Evolutionary conservation across 441 rosid genomes (phyloP).

Genomic region (Macaranga tanarius): DNA sequence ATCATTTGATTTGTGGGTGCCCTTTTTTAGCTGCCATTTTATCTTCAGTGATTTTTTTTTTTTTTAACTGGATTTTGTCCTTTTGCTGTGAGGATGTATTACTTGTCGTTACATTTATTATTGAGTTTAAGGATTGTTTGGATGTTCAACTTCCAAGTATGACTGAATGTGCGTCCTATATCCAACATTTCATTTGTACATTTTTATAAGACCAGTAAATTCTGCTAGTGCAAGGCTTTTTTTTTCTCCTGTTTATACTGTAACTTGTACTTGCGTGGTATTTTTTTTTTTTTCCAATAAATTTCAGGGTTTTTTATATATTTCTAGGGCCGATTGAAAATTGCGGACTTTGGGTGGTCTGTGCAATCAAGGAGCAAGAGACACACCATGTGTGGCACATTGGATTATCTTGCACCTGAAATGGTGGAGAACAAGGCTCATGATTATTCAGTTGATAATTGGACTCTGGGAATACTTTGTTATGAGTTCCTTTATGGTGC

Average conservation of each 20-base stretch:
- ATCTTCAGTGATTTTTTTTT: not conserved
- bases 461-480: conserved; percentile 89
- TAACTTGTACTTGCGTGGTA: not conserved
- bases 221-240: not conserved
- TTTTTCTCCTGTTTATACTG: not conserved
- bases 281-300: not conserved
- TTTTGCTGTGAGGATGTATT: not conserved
- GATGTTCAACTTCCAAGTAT: not conserved
- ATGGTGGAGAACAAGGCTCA: conserved; percentile 92
- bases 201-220: not conserved
- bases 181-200: not conserved
- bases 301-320: not conserved
- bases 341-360: conserved; percentile 97
- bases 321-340: conserved; percentile 78
- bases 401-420: conserved; percentile 95
- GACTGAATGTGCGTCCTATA: too few relatives aligned
- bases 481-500: conserved; percentile 88
- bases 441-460: conserved; percentile 91
- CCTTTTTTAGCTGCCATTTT: too few relatives aligned
- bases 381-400: conserved; percentile 91
- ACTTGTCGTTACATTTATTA: not conserved
- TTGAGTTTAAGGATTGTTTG: not conserved
- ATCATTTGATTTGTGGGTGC: too few relatives aligned
- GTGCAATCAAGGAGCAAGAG: conserved; percentile 95
- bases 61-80: not conserved